Base-by-base conservation (phyloP, 2,329 filamentous ascomycete genomes). In the Cytospora mali region DNA sequence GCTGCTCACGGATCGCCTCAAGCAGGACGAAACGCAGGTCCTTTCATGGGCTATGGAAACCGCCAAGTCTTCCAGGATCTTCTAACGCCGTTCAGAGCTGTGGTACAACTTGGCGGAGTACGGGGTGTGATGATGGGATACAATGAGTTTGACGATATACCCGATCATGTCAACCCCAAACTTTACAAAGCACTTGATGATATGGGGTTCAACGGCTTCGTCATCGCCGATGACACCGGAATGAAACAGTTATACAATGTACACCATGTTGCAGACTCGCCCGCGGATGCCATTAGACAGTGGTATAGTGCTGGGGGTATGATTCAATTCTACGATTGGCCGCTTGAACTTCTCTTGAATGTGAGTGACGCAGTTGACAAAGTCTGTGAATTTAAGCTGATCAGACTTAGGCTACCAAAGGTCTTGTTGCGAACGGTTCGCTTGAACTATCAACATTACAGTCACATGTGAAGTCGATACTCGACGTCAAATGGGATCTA, bases 271-370 rank as follows among this genome's bases (percentile, higher is more conserved):
- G 75, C 77, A 0, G 68, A 68, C 58, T 75, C 73, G 9, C 73
- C 74, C 1, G 75, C 73, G 9, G 75, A 77, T 66, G 74, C 74
- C 3, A 76, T 80, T 35, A 68, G 68, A 3, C 77, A 80, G 53
- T 80, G 77, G 76, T 77, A 77, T 58, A 77, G 77, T 58, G 76
- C 76, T 4, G 78, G 78, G 35, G 75, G 77, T 1, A 80, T 80
- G 76, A 68, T 79, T 2, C 78, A 79, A 56, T 80, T 76, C 62
- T 80, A 80, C 53, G 77, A 80, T 63, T 79, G 77, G 62, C 72
- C 76, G 2, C 62, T 80, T 16, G 73, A 75, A 13, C 68, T 70
- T 9, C 77, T 75, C 49, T 68, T 79, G 28, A 74, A 77, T 51
- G 71, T 73, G 42, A 46, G 42, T 46, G 42, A 18, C n/a, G 42